Evolutionary conservation across 345 rosid genomes (phyloP), one percentile per base, ranked within the genome.

Genomic region (Eucalyptus virginea): DNA sequence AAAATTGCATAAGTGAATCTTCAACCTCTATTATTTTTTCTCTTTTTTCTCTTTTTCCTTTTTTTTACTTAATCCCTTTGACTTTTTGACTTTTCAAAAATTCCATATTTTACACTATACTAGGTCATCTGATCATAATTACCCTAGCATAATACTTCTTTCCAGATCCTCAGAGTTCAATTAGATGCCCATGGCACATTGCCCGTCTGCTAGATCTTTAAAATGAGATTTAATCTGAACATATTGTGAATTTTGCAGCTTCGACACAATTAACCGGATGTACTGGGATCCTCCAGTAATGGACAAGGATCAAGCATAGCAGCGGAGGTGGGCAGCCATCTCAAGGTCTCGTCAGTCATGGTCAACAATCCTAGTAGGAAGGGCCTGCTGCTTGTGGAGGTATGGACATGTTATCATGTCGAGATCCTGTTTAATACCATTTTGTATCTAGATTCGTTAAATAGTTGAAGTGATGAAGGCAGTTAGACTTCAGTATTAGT

Each of bases 311-410:
- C 95, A 69, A 96, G 93, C 89, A 95, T 95, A 92, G 97, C 97
- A 6, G 96, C 95, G 86, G 98, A 97, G 91, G 95, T 98, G 85
- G 98, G 98, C 89, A 95, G 98, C 89, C 97, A 94, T 93, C 94
- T 96, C 88, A 96, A 96, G 91, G 98, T 95, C 91, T 95, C 95
- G 90, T 95, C 98, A 34, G 95, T 98, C 65, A 85, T 95, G 34
- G 98, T 98, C 86, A 98, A 98, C 94, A 96, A 97, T 93, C 94
- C 96, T 86, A 93, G 94, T 92, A 94, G 94, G 91, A 95, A 91
- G 18, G 98, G 99, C n/a, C 96, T 95, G 94, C 94, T 98, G 95
- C 96, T 94, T 81, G 95, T 95, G 83, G 97, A 96, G 97, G 99
- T 97, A 87, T 89, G 90, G 81, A 45, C 34, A 52, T 40, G 14